Base-by-base conservation (phyloP, 2,329 filamentous ascomycete genomes). In the Neonectria magnoliae region DNA sequence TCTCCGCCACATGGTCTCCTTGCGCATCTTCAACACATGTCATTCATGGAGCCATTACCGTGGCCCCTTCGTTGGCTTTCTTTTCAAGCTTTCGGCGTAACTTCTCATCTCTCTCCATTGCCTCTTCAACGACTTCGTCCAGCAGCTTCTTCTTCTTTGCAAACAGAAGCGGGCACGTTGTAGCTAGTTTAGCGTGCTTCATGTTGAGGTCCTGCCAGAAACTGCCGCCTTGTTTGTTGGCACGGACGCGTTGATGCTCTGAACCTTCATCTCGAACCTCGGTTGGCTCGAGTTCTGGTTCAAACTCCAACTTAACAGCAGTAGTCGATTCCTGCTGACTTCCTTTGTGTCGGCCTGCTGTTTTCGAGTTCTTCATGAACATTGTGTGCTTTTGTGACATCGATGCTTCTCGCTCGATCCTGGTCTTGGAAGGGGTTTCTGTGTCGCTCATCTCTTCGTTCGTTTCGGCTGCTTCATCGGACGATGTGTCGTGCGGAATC, bases 131-230 rank as follows among this genome's bases (percentile, higher is more conserved):
- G 53, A 75, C 62, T 14, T 65, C 64, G 3, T 70, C 69, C 5
- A 74, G 63, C 9, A 60, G 62, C 63, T 68, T 69, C 45, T 74
- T 72, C 54, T 72, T 71, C 6, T 65, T 71, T 7, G 68, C 68
- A 33, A 75, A 73, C 14, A 75, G 64, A 9, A 69, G 73, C n/a
- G 69, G 65, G 0, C 61, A 47, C 9, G 68, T 72, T n/a, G 66
- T 68, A 5, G 57, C 60, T 25, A 68, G 50, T 9, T 31, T 57
- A 5, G 73, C 73, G 31, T 71, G 61, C 44, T 61, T 65, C 65
- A 71, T 72, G 5, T 56, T 71, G 22, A 75, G 61, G 29, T 73
- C 71, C 62, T 72, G 71, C 71, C 71, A 73, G 51, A 75, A 72
- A 51, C 69, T 73, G 42, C 41, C 57, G 53, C 67, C 66, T 44